Evolutionary conservation across 225 moss, liverwort and hornwort genomes (phyloP), one percentile per base, ranked within the genome.

Genomic region (Ulota crispa): DNA sequence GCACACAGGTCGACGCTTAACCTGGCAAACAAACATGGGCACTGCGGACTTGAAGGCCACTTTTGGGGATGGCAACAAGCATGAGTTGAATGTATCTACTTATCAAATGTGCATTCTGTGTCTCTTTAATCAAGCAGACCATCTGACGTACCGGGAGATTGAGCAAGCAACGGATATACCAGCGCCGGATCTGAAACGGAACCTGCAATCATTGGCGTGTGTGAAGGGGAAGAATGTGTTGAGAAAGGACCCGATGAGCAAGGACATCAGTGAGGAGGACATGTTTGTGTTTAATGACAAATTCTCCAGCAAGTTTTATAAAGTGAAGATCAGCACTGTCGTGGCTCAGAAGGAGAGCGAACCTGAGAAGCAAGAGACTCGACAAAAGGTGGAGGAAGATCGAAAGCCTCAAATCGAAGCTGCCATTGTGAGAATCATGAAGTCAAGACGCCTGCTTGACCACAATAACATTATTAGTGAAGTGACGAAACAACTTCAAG

Each of bases 11-110:
- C 91, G 91, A 75, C 88, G 91, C 13, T 76, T 91, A 72, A 89
- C 91, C 24, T 91, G 91, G 91, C 91, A 91, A 89, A 91, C 91
- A 42, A 91, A 91, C 67, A 91, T 91, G 91, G 91, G 91, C 64
- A 89, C 85, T 71, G 88, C 91, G 62, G 91, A 91, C 78, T 87
- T 91, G 87, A 91, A 91, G 83, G 91, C 91, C 37, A 80, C 87
- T 21, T 91, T 91, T 78, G 91, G 91, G 61, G 85, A 91, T 57
- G 91, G 88, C 7, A 91, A 91, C 70, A 91, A 91, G 83, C 91
- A 91, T 47, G 91, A 91, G 67, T 69, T 91, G 81, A 91, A 91
- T 81, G 91, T 91, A 39, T 91, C 91, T n/a, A 91, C 91, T 24
- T 91, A 91, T 62, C 91, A 91, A 76, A 91, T 91, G 91, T 91